Percentiles rank a stretch among this genome's conserved stretches.
phyloP scores from a whole-genome alignment of 2,329 filamentous ascomycete genomes.

The Chalaropsis thielavioides region DNA sequence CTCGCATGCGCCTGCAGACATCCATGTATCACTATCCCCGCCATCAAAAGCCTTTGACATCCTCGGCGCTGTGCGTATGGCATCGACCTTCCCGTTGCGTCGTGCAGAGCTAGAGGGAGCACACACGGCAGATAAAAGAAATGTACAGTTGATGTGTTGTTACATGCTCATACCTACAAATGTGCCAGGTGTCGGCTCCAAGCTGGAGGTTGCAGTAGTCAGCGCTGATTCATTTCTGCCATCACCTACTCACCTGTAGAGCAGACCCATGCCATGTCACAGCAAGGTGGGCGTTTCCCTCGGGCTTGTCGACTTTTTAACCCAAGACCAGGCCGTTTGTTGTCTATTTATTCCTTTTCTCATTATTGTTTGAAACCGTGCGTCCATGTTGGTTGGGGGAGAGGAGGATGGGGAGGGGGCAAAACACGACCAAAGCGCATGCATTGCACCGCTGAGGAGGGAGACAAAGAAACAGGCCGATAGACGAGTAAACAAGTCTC shows the following conservation, averaged over 20 bases:
- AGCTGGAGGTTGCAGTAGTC: neutral
- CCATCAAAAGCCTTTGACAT: too few relatives aligned
- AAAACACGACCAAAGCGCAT: neutral
- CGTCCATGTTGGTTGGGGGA: neutral
- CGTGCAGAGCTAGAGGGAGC: too few relatives aligned
- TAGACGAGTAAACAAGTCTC: neutral
- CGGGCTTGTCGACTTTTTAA: too few relatives aligned
- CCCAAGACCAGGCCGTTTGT: neutral
- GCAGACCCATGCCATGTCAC: neutral
- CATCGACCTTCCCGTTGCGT: too few relatives aligned
- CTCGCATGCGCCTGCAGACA: too few relatives aligned
- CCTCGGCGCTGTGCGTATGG: too few relatives aligned
- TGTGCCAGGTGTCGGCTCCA: neutral
- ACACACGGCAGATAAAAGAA: neutral
- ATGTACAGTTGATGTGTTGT: neutral
- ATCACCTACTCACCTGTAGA: neutral
- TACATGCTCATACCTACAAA: neutral
- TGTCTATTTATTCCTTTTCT: neutral
- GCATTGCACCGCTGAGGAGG: neutral
- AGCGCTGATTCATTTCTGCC: neutral
- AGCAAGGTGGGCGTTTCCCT: too few relatives aligned
- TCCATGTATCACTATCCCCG: too few relatives aligned
- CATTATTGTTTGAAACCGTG: neutral
- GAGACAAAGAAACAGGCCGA: neutral
- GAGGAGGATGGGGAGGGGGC: neutral